These are phyloP conservation scores for Metarhizium sp. DNA, from an alignment of 2,329 filamentous ascomycete species.

Conservation along the genomic window DNA sequence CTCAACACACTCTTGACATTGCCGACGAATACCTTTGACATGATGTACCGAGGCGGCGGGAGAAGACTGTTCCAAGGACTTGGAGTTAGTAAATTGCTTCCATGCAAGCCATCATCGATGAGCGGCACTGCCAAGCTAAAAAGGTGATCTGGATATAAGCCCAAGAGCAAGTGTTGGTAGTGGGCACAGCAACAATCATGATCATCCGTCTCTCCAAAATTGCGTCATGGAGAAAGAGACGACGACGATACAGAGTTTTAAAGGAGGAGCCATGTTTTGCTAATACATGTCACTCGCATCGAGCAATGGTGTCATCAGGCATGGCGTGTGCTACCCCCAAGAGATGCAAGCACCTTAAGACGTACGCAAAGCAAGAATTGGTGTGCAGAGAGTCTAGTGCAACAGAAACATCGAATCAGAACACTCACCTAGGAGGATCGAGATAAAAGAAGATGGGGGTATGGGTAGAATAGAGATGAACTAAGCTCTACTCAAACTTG, in stretches of 20 bases:
- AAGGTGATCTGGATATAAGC: neutral
- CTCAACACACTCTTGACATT: slow-evolving; percentile 91
- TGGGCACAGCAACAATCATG: neutral
- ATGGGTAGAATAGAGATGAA: slow-evolving; percentile 1
- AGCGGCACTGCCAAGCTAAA: neutral
- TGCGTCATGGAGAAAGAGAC: neutral
- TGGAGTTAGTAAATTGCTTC: neutral
- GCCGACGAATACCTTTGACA: slow-evolving; percentile 50
- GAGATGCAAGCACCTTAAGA: neutral
- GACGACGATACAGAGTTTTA: neutral
- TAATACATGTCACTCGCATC: neutral
- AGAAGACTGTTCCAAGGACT: neutral
- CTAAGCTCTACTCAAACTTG: slow-evolving; percentile 1
- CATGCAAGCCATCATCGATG: neutral
- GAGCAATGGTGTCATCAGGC: neutral
- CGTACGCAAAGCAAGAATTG: neutral
- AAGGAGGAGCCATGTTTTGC: neutral
- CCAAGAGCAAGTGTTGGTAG: neutral
- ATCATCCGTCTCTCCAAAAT: neutral
- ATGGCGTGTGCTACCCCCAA: neutral
- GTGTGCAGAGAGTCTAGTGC: neutral
- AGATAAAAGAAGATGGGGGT: neutral
- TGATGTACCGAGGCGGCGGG: slow-evolving; percentile 21
- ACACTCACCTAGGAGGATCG: slow-evolving; percentile 1
- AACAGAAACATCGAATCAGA: neutral